phyloP scores from a whole-genome alignment of 2,329 filamentous ascomycete genomes.

The Didymella sp. region DNA sequence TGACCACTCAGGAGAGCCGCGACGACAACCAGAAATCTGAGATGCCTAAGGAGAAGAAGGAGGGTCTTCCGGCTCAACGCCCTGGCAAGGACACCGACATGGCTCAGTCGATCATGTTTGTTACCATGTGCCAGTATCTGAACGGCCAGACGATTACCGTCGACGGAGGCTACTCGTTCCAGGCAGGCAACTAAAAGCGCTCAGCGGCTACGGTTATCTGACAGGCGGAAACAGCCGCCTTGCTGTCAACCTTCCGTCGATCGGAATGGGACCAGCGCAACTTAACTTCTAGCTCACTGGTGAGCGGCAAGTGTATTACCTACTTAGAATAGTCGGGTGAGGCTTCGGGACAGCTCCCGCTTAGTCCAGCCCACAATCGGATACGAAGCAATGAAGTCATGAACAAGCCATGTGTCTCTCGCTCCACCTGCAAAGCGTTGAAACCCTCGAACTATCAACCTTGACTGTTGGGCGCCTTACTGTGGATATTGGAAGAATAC shows the following conservation, averaged over 20 bases:
- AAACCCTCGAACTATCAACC: background rate
- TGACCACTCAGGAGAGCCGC: slow-evolving; percentile 61
- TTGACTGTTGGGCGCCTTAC: background rate
- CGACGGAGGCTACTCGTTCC: slow-evolving; percentile 60
- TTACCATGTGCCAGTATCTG: slow-evolving; percentile 58
- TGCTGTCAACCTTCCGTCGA: background rate
- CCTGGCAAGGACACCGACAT: slow-evolving; percentile 63
- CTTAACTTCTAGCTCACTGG: slow-evolving; percentile 8
- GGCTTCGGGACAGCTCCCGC: background rate
- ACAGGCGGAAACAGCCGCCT: too few relatives aligned
- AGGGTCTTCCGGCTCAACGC: slow-evolving; percentile 58
- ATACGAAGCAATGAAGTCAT: slow-evolving; percentile 23
- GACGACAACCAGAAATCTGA: slow-evolving; percentile 62
- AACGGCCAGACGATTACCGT: slow-evolving; percentile 59
- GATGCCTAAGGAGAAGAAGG: slow-evolving; percentile 61
- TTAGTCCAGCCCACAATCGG: slow-evolving; percentile 1
- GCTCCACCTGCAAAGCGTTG: background rate
- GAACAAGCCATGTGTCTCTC: slow-evolving; percentile 3
- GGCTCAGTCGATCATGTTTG: slow-evolving; percentile 57
- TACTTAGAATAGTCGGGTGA: slow-evolving; percentile 10
- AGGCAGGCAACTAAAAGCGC: slow-evolving; percentile 40
- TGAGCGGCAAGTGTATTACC: slow-evolving; percentile 14
- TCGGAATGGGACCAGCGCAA: background rate
- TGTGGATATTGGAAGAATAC: background rate
- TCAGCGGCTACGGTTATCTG: background rate